Evolutionary conservation across 2,329 filamentous ascomycete species (phyloP).

Genomic region (Nannizziopsis arthrosporioides): DNA sequence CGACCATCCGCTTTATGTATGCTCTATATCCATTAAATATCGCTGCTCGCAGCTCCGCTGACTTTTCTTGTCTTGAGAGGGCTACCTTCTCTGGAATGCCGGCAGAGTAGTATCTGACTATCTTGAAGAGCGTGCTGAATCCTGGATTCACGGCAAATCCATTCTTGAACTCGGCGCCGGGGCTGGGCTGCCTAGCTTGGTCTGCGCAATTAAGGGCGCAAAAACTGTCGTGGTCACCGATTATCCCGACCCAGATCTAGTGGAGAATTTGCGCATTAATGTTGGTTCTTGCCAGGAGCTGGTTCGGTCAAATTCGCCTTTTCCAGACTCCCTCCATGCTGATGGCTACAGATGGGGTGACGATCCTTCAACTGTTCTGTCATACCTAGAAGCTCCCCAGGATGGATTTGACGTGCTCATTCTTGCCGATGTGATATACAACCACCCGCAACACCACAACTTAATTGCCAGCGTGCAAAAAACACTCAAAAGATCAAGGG

Average conservation of each 20-base stretch:
- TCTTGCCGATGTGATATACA: slow-evolving; percentile 80
- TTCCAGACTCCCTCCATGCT: slow-evolving; percentile 40
- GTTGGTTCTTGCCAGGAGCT: slow-evolving; percentile 46
- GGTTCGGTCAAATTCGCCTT: slow-evolving; percentile 19
- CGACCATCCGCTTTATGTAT: slow-evolving; percentile 72
- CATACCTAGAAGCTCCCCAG: slow-evolving; percentile 39
- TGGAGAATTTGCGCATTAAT: slow-evolving; percentile 68
- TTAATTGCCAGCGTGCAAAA: slow-evolving; percentile 59
- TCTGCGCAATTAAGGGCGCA: slow-evolving; percentile 63
- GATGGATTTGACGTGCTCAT: slow-evolving; percentile 65
- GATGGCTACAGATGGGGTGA: slow-evolving; percentile 78
- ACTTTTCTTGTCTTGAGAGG: slow-evolving; percentile 35
- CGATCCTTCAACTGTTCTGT: slow-evolving; percentile 47
- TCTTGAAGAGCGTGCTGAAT: slow-evolving; percentile 55
- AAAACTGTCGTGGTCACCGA: slow-evolving; percentile 64
- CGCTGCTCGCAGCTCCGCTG: slow-evolving; percentile 15
- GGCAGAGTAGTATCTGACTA: slow-evolving; percentile 65
- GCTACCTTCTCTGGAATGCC: slow-evolving; percentile 85
- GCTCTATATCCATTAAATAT: slow-evolving; percentile 13
- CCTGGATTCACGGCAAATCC: slow-evolving; percentile 53
- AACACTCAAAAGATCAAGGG: slow-evolving; percentile 47
- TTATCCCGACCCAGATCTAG: slow-evolving; percentile 74
- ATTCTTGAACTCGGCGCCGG: slow-evolving; percentile 84
- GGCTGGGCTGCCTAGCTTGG: slow-evolving; percentile 69
- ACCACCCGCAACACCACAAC: slow-evolving; percentile 74